Percentiles rank a stretch among this genome's conserved stretches.
Conservation (phyloP, 2,329 filamentous ascomycete genomes). For the Geosmithia flava region DNA sequence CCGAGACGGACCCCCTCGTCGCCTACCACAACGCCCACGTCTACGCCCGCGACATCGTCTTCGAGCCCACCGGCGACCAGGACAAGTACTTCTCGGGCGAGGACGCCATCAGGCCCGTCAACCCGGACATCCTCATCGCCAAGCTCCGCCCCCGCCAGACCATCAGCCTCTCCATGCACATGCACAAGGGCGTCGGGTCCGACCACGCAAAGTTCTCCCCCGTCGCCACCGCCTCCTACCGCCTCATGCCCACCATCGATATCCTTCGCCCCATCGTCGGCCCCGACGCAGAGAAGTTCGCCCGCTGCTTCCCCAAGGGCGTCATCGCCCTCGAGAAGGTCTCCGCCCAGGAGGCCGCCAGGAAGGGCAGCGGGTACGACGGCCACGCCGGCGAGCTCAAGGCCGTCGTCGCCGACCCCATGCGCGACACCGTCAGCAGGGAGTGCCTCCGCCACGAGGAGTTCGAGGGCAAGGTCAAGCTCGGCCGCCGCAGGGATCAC, state of each 20-base stretch:
- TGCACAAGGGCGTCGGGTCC: constrained; percentile 83
- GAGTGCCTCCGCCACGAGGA: constrained; percentile 86
- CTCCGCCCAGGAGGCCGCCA: constrained; percentile 50
- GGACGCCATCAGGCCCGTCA: constrained; percentile 59
- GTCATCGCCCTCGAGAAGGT: constrained; percentile 74
- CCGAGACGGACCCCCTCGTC: constrained; percentile 70
- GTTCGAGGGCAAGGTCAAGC: constrained; percentile 90
- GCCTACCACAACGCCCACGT: constrained; percentile 79
- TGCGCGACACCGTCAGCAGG: constrained; percentile 90
- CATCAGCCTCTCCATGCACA: constrained; percentile 80
- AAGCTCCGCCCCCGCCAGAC: constrained; percentile 87
- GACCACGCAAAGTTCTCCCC: constrained; percentile 98
- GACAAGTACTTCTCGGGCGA: constrained; percentile 54
- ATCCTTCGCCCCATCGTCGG: constrained; percentile 79
- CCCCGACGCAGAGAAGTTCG: constrained; percentile 78
- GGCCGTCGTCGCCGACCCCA: constrained; percentile 76
- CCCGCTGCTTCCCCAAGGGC: constrained; percentile 75
- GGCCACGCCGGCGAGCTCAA: constrained; percentile 69
- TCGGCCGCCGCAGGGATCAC: constrained; percentile 82
- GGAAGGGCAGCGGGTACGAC: constrained; percentile 52
- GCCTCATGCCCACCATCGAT: constrained; percentile 76
- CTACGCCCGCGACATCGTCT: constrained; percentile 67
- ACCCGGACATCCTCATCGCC: constrained; percentile 87
- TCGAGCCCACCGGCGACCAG: constrained; percentile 65
- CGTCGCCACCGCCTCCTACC: constrained; percentile 87